These are phyloP conservation scores for Vaccinium myrtillus DNA, from an alignment of 148 eudicot species.

Conservation along the genomic window DNA sequence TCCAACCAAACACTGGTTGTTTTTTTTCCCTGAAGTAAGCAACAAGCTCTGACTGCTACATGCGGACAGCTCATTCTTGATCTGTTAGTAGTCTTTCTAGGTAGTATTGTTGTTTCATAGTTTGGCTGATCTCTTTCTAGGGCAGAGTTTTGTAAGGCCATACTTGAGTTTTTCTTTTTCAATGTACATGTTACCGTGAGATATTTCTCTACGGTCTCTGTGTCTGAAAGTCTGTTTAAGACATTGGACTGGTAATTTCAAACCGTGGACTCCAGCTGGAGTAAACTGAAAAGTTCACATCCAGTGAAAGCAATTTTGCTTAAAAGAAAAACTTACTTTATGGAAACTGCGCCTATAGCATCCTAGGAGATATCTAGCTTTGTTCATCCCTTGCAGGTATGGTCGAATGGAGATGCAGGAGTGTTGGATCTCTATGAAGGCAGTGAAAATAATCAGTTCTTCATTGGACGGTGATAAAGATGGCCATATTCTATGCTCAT, in stretches of 20 bases:
- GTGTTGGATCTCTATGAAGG: constrained; percentile 41
- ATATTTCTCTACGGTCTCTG: neutral
- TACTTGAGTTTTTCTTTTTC: neutral
- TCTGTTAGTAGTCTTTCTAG: neutral
- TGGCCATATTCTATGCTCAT: constrained; percentile 46
- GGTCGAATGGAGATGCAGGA: constrained; percentile 34
- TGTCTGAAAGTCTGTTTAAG: neutral
- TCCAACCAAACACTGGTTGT: neutral
- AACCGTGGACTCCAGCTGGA: neutral
- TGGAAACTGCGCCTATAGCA: neutral
- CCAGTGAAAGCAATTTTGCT: neutral
- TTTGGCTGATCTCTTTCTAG: neutral
- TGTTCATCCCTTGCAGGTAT: constrained; percentile 42
- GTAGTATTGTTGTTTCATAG: neutral
- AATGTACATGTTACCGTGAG: neutral
- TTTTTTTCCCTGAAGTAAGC: neutral
- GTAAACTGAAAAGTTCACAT: neutral
- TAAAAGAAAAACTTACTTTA: neutral
- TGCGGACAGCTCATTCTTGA: neutral
- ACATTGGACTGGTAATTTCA: neutral
- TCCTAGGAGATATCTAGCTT: neutral
- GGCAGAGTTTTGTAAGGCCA: neutral
- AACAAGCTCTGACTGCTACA: neutral
- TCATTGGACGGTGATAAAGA: constrained; percentile 26
- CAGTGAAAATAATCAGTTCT: constrained; percentile 41